A percentile compares a stretch with the other conserved stretches of the same genome.
These are phyloP conservation scores for Xylaria castorea DNA, from an alignment of 495 filamentous ascomycete species.

Conservation along the genomic window DNA sequence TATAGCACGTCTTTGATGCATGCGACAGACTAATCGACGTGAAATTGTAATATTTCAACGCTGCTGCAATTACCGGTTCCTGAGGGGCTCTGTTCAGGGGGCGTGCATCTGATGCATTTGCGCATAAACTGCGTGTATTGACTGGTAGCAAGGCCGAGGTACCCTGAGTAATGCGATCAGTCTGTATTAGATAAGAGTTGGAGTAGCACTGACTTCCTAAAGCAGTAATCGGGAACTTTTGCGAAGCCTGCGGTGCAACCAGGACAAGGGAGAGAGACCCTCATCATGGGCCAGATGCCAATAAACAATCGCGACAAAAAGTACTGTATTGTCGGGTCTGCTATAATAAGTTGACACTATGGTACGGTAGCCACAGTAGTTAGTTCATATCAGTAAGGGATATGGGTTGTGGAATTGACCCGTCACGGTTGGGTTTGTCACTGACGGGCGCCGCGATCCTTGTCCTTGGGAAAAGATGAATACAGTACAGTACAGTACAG, in stretches of 20 bases:
- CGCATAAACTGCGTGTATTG: slow-evolving; percentile 6
- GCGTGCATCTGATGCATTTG: background rate
- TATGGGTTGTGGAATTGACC: background rate
- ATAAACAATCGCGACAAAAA: background rate
- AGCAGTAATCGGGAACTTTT: slow-evolving; percentile 24
- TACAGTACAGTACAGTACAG: too few species aligned
- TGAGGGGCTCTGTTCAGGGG: slow-evolving; percentile 7
- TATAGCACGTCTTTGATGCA: background rate
- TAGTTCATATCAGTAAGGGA: background rate
- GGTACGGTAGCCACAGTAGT: background rate
- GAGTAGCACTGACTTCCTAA: slow-evolving; percentile 17
- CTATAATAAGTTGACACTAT: slow-evolving; percentile 12
- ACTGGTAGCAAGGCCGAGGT: slow-evolving; percentile 7
- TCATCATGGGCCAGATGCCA: background rate
- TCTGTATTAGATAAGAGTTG: slow-evolving; percentile 12
- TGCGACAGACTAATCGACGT: background rate
- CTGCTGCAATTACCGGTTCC: slow-evolving; percentile 22
- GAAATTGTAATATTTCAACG: slow-evolving; percentile 12
- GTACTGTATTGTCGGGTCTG: background rate
- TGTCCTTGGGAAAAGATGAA: slow-evolving; percentile 1
- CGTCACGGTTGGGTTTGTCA: background rate
- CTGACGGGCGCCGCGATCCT: slow-evolving; percentile 13
- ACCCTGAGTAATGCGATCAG: slow-evolving; percentile 7
- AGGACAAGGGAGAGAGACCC: background rate
- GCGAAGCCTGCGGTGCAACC: slow-evolving; percentile 19